These are phyloP conservation scores for Thymus quinquecostatus DNA, from an alignment of 257 asterid genomes.

Conservation along the genomic window DNA sequence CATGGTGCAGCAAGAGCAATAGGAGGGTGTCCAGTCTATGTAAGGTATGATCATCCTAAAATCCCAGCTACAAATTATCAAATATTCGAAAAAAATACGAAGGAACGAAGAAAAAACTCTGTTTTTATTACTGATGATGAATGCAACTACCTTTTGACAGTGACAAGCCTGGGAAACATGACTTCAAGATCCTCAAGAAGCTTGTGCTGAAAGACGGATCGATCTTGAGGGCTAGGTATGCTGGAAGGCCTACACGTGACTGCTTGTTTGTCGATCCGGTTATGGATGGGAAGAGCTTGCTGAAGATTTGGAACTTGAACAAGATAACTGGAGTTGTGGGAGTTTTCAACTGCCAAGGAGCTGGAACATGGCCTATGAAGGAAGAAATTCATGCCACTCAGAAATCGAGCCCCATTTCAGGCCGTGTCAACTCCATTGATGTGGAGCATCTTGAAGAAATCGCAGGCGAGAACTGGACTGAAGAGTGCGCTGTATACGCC, in stretches of 20 bases:
- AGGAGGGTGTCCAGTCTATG: slow-evolving; percentile 71
- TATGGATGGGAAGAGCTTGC: slow-evolving; percentile 66
- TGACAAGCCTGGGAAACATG: slow-evolving; percentile 58
- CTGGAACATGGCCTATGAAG: slow-evolving; percentile 63
- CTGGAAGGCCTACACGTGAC: slow-evolving; percentile 71
- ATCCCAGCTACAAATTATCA: not conserved
- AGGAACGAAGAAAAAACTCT: not conserved
- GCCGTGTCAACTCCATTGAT: slow-evolving; percentile 52
- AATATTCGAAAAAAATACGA: not conserved
- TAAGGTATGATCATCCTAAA: slow-evolving; percentile 41
- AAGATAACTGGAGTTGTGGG: slow-evolving; percentile 61
- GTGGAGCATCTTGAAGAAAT: slow-evolving; percentile 54
- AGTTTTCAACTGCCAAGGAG: slow-evolving; percentile 78
- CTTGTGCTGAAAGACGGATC: slow-evolving; percentile 73
- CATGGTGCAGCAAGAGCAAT: slow-evolving; percentile 69
- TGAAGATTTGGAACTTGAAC: slow-evolving; percentile 81
- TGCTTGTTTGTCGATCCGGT: slow-evolving; percentile 63
- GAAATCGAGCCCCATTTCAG: slow-evolving; percentile 29
- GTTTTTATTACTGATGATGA: slow-evolving; percentile 11
- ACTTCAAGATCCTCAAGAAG: slow-evolving; percentile 61
- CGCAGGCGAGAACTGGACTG: slow-evolving; percentile 54
- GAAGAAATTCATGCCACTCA: slow-evolving; percentile 31
- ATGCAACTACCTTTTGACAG: slow-evolving; percentile 26
- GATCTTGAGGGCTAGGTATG: slow-evolving; percentile 56
- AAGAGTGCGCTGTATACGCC: slow-evolving; percentile 51